Base-by-base conservation (phyloP, 1,284 basidiomycete species). In the Stereum hirsutum region DNA sequence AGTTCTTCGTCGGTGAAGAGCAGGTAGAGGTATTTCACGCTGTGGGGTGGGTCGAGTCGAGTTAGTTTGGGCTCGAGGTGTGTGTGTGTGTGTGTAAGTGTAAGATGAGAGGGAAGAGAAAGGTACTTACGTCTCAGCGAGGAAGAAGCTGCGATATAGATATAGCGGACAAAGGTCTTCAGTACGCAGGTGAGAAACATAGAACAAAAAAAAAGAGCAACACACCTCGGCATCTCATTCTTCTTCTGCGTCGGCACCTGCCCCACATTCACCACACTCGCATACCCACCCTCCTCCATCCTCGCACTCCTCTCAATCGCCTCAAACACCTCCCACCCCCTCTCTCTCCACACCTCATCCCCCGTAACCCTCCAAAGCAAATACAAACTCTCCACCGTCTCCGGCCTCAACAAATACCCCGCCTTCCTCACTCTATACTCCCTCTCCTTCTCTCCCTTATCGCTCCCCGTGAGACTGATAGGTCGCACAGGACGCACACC, bases 291-390 rank as follows among this genome's bases (percentile, higher is more conserved):
- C 17, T 60, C 24, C 36, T 3, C 52, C n/a, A 71, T 74, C 58
- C 69, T 68, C 32, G 78, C 57, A 49, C 74, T 62, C 48, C 65
- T 69, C 57, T 86, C 73, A 40, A 91, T 77, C 1, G 83, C 74
- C 52, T 78, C 62, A 56, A 88, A 90, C 25, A 90, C 75, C 39
- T 58, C 63, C 85, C 85, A 90, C 1, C 87, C 88, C 44, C 80
- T 73, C 47, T 89, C 75, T 34, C 86, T 65, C 86, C 86, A 89
- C 38, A 68, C 70, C 14, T 60, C 56, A 45, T 89, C 75, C 0
- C 78, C 74, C 2, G 85, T 88, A 14, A 74, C 75, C 34, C 77
- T 69, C 79, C 81, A 89, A 46, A 88, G 57, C 20, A 83, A 57
- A 54, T 81, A 85, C 48, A 85, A 71, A 38, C 72, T 78, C 54